phyloP scores from a whole-genome alignment of 768 basidiomycete genomes.

The Mycena leptocephala region DNA sequence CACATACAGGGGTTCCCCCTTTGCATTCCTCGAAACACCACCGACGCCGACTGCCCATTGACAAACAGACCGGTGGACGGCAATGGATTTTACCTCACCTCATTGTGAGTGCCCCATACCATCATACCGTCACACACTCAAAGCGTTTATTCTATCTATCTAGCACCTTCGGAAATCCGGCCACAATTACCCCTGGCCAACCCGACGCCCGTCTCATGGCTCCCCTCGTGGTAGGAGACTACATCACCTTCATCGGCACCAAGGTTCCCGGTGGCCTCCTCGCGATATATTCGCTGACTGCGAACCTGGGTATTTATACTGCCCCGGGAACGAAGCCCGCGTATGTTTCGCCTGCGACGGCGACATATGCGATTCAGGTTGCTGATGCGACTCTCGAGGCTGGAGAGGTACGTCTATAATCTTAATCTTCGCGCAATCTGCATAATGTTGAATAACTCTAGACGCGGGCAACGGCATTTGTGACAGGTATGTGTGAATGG shows the following conservation, averaged over 20 bases:
- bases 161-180: conserved; percentile 22
- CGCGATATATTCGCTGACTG: conserved; percentile 33
- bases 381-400: neutral
- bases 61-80: neutral
- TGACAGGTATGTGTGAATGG: neutral
- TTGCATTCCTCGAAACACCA: conserved; percentile 25
- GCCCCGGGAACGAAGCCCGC: conserved; percentile 35
- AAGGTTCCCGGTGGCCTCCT: conserved; percentile 22
- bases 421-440: no score
- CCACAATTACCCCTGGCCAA: conserved; percentile 4
- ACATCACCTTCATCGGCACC: conserved; percentile 39
- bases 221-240: conserved; percentile 32
- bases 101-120: neutral
- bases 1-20: neutral
- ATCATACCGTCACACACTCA: neutral
- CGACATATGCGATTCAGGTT: neutral
- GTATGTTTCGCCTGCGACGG: conserved; percentile 31
- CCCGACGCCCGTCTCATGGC: neutral
- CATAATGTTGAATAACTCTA: neutral
- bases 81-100: neutral
- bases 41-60: neutral
- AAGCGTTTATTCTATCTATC: no score
- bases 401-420: neutral
- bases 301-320: conserved; percentile 38
- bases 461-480: neutral